A percentile compares a stretch with the other conserved stretches of the same genome.
These are phyloP conservation scores for Phytophthora crassamura DNA, from an alignment of 352 stramenopile species.

Conservation along the genomic window DNA sequence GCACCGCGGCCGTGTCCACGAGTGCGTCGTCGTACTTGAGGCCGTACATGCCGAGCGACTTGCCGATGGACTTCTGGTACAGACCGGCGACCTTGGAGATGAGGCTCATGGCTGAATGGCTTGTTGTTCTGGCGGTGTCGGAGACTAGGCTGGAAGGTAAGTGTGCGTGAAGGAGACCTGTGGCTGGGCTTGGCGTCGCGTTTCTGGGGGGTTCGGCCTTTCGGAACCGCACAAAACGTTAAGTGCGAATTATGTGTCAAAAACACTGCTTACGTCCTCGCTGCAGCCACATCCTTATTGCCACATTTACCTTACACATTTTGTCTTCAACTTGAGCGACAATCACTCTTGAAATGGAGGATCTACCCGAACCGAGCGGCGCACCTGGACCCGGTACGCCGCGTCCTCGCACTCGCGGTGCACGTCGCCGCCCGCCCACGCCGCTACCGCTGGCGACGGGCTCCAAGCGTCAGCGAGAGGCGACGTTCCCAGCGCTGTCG, in stretches of 20 bases:
- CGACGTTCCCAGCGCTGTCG: slow-evolving; percentile 26
- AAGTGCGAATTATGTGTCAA: too few relatives aligned
- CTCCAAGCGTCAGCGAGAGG: neutral
- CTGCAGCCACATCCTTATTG: neutral
- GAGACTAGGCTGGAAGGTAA: slow-evolving; percentile 12
- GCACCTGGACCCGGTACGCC: slow-evolving; percentile 11
- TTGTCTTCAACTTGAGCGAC: too few relatives aligned
- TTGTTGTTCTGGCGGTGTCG: slow-evolving; percentile 21
- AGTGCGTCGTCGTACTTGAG: slow-evolving; percentile 90
- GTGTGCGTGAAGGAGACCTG: neutral
- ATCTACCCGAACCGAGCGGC: slow-evolving; percentile 22
- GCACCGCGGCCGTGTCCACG: slow-evolving; percentile 81
- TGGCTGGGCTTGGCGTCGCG: neutral
- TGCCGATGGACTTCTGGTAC: slow-evolving; percentile 88
- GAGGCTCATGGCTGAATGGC: slow-evolving; percentile 43
- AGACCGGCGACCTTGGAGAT: slow-evolving; percentile 67
- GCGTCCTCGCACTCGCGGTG: slow-evolving; percentile 40
- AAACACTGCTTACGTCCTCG: neutral
- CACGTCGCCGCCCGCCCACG: slow-evolving; percentile 31
- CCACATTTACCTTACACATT: slow-evolving; percentile 9
- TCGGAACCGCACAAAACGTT: slow-evolving; percentile 18
- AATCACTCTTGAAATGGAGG: slow-evolving; percentile 23
- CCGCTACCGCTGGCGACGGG: neutral
- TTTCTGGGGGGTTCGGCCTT: slow-evolving; percentile 22
- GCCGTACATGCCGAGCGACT: slow-evolving; percentile 81